Evolutionary conservation across 352 stramenopile genomes (phyloP).

Genomic region (Globisporangium orthogonon): DNA sequence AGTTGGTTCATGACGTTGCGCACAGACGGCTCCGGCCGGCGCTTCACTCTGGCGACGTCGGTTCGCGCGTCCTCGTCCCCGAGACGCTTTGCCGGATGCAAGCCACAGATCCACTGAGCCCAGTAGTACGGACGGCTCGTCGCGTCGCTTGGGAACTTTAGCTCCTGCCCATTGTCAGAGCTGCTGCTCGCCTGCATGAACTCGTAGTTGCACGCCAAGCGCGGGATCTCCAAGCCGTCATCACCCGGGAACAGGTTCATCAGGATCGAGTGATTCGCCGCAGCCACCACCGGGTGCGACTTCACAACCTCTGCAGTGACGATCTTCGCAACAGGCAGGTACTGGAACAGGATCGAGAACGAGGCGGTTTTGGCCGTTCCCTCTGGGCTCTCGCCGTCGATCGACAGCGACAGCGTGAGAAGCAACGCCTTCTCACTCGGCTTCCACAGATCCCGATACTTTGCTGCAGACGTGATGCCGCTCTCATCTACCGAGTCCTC

Average conservation of each 20-base stretch:
- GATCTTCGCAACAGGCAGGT: constrained; percentile 41
- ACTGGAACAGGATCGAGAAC: constrained; percentile 61
- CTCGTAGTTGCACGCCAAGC: constrained; percentile 38
- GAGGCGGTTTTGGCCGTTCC: constrained; percentile 18
- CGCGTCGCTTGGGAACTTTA: constrained; percentile 36
- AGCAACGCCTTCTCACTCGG: constrained; percentile 45
- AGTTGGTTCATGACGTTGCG: constrained; percentile 61
- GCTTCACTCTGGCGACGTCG: constrained; percentile 4
- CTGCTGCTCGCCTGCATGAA: constrained; percentile 20
- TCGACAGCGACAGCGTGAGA: constrained; percentile 32
- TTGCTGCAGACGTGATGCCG: neutral
- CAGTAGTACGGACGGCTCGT: constrained; percentile 56
- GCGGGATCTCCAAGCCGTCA: constrained; percentile 35
- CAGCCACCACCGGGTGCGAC: neutral
- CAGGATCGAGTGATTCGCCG: constrained; percentile 21
- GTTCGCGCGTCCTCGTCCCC: neutral
- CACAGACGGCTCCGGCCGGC: constrained; percentile 56
- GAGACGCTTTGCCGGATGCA: constrained; percentile 43
- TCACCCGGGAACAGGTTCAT: constrained; percentile 65
- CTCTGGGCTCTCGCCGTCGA: constrained; percentile 28
- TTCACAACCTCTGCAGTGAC: constrained; percentile 50
- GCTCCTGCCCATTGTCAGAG: constrained; percentile 15
- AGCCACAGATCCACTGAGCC: constrained; percentile 69
- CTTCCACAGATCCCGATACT: constrained; percentile 35
- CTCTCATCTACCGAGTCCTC: constrained; percentile 9